Percentiles rank a stretch among this genome's conserved stretches.
Conservation (phyloP, 75 land plant genomes). For the Chamaecyparis obtusa region DNA sequence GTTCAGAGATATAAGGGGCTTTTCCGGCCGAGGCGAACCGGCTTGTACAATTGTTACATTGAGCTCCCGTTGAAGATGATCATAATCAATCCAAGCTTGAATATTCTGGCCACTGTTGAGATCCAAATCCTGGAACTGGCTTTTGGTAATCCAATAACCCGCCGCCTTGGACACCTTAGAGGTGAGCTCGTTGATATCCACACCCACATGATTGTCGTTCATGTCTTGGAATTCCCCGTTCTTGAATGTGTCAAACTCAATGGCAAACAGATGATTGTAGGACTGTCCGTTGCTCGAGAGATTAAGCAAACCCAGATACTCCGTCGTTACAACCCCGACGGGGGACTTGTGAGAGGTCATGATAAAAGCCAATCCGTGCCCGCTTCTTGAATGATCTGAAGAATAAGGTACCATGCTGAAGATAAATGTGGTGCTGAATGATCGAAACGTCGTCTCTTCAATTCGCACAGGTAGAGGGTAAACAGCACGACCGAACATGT, state of each 20-base stretch:
- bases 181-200: conserved; percentile 14
- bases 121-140: not conserved
- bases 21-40: not conserved
- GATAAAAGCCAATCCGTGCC: conserved; percentile 10
- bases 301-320: conserved; percentile 25
- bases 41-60: not conserved
- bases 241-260: conserved; percentile 19
- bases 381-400: not conserved
- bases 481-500: not conserved
- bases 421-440: conserved; percentile 9
- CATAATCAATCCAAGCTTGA: conserved; percentile 5
- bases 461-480: not conserved
- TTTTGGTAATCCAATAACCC: not conserved
- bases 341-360: not conserved
- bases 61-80: not conserved
- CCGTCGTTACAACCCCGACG: not conserved
- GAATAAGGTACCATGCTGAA: conserved; percentile 3
- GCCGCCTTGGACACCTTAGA: conserved; percentile 5
- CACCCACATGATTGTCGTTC: conserved; percentile 16
- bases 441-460: not conserved
- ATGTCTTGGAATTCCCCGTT: conserved; percentile 17
- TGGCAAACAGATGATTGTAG: conserved; percentile 16
- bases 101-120: not conserved
- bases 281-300: not conserved
- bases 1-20: not conserved